These are phyloP conservation scores for Carallia pectinifolia DNA, from an alignment of 345 rosid genomes.

Conservation along the genomic window DNA sequence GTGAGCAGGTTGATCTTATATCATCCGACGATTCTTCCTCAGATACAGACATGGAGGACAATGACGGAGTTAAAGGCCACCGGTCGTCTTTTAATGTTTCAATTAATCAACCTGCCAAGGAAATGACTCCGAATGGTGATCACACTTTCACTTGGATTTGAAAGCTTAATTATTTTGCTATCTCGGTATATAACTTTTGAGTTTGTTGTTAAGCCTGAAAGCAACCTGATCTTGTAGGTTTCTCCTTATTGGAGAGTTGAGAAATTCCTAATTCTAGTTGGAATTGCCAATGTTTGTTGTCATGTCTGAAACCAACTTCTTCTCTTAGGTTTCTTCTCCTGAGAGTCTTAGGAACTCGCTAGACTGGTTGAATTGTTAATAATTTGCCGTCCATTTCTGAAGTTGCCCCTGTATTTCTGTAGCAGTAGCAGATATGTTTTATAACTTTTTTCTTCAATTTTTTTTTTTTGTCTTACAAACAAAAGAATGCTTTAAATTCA, in stretches of 20 bases:
- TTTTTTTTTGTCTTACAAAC: background rate
- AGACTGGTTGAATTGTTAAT: too few species aligned
- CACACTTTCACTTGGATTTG: background rate
- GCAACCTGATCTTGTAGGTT: background rate
- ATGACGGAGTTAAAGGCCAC: slow-evolving; percentile 23
- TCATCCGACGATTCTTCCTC: slow-evolving; percentile 60
- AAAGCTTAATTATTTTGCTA: background rate
- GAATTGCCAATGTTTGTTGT: background rate
- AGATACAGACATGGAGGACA: slow-evolving; percentile 40
- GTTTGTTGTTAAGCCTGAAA: background rate
- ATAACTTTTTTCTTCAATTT: background rate
- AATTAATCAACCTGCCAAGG: slow-evolving; percentile 24
- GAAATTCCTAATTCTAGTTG: background rate
- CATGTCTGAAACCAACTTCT: background rate
- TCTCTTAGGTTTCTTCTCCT: background rate
- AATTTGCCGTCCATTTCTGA: too few species aligned
- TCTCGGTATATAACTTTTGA: background rate
- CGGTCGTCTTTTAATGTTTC: slow-evolving; percentile 8
- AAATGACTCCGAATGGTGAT: slow-evolving; percentile 47
- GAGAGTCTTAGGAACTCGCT: too few species aligned
- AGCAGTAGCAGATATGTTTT: background rate
- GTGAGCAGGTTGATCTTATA: slow-evolving; percentile 47
- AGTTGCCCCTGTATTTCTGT: background rate
- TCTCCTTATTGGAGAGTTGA: background rate
- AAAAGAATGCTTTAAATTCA: slow-evolving; percentile 16